These are phyloP conservation scores for Cyberlindnera xylosilytica DNA, from an alignment of 805 yeast genomes.

Conservation along the genomic window DNA sequence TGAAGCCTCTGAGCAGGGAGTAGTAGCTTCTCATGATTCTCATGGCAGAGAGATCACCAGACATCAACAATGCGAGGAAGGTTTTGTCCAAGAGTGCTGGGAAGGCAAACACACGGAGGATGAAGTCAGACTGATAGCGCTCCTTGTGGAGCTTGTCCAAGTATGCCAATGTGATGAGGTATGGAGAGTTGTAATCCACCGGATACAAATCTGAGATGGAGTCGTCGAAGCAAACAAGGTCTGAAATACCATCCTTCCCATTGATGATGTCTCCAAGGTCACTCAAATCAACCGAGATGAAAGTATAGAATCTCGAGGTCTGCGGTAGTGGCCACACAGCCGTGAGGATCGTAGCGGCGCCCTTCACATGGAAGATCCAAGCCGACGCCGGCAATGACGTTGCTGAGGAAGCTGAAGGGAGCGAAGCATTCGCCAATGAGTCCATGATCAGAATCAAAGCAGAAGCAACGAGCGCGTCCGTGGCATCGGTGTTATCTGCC, in stretches of 20 bases:
- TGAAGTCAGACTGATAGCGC: constrained; percentile 79
- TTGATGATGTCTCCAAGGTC: constrained; percentile 70
- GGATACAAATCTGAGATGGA: constrained; percentile 86
- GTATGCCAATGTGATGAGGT: constrained; percentile 81
- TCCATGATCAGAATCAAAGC: constrained; percentile 90
- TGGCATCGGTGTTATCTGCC: constrained; percentile 86
- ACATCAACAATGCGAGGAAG: constrained; percentile 71
- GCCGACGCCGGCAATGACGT: constrained; percentile 84
- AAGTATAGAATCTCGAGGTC: constrained; percentile 59
- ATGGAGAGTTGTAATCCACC: constrained; percentile 77
- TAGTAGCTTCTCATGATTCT: constrained; percentile 88
- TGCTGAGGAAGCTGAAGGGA: constrained; percentile 29
- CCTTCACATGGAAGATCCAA: constrained; percentile 96
- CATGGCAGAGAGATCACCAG: constrained; percentile 86
- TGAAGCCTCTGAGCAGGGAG: constrained; percentile 73
- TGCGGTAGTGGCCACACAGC: constrained; percentile 93
- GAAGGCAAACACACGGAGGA: constrained; percentile 83
- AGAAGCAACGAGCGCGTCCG: constrained; percentile 91
- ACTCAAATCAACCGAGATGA: constrained; percentile 83
- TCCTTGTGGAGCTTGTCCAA: constrained; percentile 81
- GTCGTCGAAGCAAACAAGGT: constrained; percentile 78
- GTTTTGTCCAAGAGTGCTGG: constrained; percentile 87
- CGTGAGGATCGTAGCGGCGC: constrained; percentile 92
- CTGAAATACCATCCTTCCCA: constrained; percentile 42
- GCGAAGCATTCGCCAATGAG: constrained; percentile 88